Evolutionary conservation across 148 eudicot species (phyloP), one percentile per base, ranked within the genome.

Genomic region (Dysphania ambrosioides): DNA sequence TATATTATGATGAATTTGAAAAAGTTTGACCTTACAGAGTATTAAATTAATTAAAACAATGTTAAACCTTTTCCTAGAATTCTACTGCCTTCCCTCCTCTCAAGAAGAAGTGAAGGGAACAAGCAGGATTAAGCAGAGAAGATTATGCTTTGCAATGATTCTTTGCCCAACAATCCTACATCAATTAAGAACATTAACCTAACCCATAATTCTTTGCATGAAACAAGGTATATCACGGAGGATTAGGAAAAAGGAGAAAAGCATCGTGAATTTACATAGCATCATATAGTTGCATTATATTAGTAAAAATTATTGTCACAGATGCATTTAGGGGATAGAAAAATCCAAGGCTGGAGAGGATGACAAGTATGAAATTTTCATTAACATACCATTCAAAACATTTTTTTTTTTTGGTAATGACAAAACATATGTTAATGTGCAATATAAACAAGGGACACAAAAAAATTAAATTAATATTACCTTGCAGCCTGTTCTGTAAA

Each of bases 401-500:
- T n/a, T n/a, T n/a, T n/a, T n/a, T n/a, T n/a, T n/a, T n/a, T n/a
- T n/a, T n/a, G n/a, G n/a, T n/a, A n/a, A n/a, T n/a, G n/a, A n/a
- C n/a, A n/a, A n/a, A n/a, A 2, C 31, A 49, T 27, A 36, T n/a
- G 61, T 53, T 30, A 12, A 21, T 78, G n/a, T n/a, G 27, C 27
- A 66, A 27, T 36, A 30, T 42, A 72, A 66, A 64, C 21, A 69
- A 62, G 68, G 24, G 32, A 40, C 58, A 68, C 51, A 67, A 24
- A 21, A 63, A 68, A 69, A 35, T 12, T 31, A 16, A 21, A 66
- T n/a, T 42, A 42, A 23, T 38, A 41, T 49, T 90, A 95, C 98
- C 98, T 90, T 78, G 98, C 89, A 59, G 96, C 96, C 77, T 90
- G 93, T 80, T 94, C 98, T 21, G 88, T 79, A 83, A 94, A 94